Base-by-base conservation (phyloP, 495 filamentous ascomycete species). In the Penicillium dipodomyicola region DNA sequence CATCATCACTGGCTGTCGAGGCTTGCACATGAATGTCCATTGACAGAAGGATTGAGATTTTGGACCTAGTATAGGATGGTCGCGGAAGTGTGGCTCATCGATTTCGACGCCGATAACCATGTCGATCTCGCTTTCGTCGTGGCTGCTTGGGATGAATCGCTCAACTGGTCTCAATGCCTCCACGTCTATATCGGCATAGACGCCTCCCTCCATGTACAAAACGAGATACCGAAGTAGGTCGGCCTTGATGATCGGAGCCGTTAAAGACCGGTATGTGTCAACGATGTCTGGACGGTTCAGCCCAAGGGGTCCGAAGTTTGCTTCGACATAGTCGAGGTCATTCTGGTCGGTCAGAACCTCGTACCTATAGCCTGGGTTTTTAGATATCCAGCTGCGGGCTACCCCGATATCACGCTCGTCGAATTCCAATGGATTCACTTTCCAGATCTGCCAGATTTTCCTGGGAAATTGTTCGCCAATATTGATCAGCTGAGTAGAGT, bases 361-460 rank as follows among this genome's bases (percentile, higher is more conserved):
- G 68, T 88, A 86, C 52, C 83, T 68, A 59, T 80, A 77, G 19
- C 72, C 70, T 27, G 81, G 84, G 63, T 88, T 88, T 60, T 77
- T 80, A 15, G 59, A 59, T 0, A 75, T 75, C 85, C 85, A 88
- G 14, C 82, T 78, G 51, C 73, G 76, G 17, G 83, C 84, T 1
- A 68, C 64, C 22, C 65, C 65, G 52, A 76, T 66, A 55, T 87
- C 84, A 19, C 81, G 72, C 52, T 77, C 72, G 54, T 83, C 82
- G 57, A 87, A 84, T 1, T 69, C 67, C 35, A 86, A 70, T 6
- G 84, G 77, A 61, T 81, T 76, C 30, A 83, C 77, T 65, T 86
- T 86, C 85, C 85, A 87, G 10, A 82, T 81, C 67, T 87, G 85
- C 85, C 85, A 87, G 57, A 87, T 84, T 64, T 84, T 84, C 30